These are phyloP conservation scores for Nicotiana paniculata DNA, from an alignment of 257 asterid species.

Conservation along the genomic window DNA sequence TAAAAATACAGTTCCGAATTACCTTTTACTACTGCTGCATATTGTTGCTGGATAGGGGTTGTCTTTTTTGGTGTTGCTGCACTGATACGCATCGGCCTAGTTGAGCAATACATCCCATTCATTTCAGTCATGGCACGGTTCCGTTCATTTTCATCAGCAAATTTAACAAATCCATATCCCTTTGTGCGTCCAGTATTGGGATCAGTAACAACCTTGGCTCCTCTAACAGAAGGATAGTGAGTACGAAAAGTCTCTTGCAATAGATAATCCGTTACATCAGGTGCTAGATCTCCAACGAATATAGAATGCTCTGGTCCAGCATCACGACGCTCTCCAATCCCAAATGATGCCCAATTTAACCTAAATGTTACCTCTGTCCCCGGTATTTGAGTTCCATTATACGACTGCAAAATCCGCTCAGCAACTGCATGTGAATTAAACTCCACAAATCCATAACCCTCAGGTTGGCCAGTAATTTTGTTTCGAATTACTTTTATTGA, in stretches of 20 bases:
- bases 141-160: conserved; percentile 85
- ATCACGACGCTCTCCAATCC: conserved; percentile 84
- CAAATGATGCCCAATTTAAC: conserved; percentile 98
- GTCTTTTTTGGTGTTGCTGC: conserved; percentile 98
- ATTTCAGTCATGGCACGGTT: conserved; percentile 95
- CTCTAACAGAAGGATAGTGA: conserved; percentile 86
- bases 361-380: conserved; percentile 93
- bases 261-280: conserved; percentile 92
- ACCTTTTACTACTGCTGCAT: conserved; percentile 77
- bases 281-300: conserved; percentile 97
- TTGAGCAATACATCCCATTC: conserved; percentile 95
- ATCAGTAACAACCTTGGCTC: conserved; percentile 98
- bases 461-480: conserved; percentile 88
- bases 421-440: conserved; percentile 76
- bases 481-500: conserved; percentile 87
- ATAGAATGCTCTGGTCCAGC: conserved; percentile 94
- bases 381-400: conserved; percentile 89
- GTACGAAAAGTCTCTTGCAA: conserved; percentile 89
- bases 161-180: conserved; percentile 98
- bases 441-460: conserved; percentile 96
- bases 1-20: not conserved
- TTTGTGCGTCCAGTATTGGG: conserved; percentile 97
- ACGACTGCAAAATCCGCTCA: conserved; percentile 75
- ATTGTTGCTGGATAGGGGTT: conserved; percentile 54
- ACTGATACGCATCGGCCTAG: conserved; percentile 97